Percentiles rank a stretch among this genome's conserved stretches.
Evolutionary conservation across 106 monocot species (phyloP).

Genomic region (Dendrobium officinale): DNA sequence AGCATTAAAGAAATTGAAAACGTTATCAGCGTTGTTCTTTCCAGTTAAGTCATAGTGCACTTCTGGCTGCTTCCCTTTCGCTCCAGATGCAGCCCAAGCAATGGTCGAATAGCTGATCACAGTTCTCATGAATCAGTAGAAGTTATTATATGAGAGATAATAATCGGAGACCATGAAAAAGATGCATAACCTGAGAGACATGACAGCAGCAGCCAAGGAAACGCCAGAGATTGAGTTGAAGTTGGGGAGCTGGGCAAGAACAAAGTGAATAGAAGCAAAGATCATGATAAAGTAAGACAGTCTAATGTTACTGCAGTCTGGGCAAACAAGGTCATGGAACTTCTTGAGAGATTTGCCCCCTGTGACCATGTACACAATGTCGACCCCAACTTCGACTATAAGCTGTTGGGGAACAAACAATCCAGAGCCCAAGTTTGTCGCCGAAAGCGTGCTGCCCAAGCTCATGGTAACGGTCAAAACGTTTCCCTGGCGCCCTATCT

Average conservation of each 20-base stretch:
- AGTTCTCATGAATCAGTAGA: not conserved
- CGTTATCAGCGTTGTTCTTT: not conserved
- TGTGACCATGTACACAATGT: constrained; percentile 33
- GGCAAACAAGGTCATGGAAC: constrained; percentile 16
- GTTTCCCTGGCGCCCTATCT: constrained; percentile 12
- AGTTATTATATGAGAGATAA: not conserved
- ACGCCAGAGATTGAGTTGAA: constrained; percentile 27
- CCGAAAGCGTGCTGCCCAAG: constrained; percentile 28
- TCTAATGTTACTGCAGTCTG: constrained; percentile 7
- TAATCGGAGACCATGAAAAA: not conserved
- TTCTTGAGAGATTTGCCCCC: constrained; percentile 22
- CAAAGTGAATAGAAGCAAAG: constrained; percentile 22
- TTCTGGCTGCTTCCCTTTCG: not conserved
- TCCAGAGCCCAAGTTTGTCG: constrained; percentile 21
- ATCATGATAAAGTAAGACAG: constrained; percentile 26
- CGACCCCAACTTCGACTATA: constrained; percentile 10
- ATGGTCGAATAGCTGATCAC: constrained; percentile 1
- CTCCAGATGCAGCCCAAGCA: constrained; percentile 1
- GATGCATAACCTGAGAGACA: constrained; percentile 21
- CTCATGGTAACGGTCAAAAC: constrained; percentile 30
- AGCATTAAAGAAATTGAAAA: constrained; percentile 3
- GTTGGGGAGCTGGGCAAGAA: constrained; percentile 23
- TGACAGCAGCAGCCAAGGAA: constrained; percentile 28
- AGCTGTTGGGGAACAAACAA: constrained; percentile 28
- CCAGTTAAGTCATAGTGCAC: not conserved